Percentiles rank a stretch among this genome's conserved stretches.
Conservation (phyloP, 2,329 filamentous ascomycete species). For the Tetracladium maxilliforme region DNA sequence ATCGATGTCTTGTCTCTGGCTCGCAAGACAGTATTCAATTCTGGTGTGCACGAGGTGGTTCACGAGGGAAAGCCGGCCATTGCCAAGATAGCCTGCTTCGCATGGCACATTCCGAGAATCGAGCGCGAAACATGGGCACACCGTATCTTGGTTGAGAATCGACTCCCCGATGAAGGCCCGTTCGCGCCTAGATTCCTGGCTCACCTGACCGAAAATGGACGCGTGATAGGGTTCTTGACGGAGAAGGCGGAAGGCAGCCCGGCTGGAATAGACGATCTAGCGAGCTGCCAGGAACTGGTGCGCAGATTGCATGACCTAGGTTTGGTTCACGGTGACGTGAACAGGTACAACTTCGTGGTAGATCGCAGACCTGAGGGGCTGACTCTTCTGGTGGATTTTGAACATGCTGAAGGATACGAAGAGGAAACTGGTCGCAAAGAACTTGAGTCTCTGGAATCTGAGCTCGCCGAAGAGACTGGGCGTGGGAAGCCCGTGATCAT, state of each 20-base stretch:
- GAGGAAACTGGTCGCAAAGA: constrained; percentile 2
- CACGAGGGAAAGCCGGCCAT: constrained; percentile 5
- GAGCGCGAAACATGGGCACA: constrained; percentile 9
- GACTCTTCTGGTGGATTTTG: constrained; percentile 16
- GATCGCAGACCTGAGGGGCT: constrained; percentile 8
- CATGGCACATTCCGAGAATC: constrained; percentile 9
- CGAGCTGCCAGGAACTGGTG: constrained; percentile 12
- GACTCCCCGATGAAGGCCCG: constrained; percentile 1
- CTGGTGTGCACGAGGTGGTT: constrained; percentile 9
- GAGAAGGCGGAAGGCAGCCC: constrained; percentile 16
- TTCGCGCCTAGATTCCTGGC: constrained; percentile 18
- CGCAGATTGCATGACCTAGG: constrained; percentile 12
- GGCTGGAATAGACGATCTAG: constrained; percentile 13
- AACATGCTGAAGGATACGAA: constrained; percentile 7
- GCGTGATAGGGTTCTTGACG: constrained; percentile 18
- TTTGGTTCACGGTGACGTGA: constrained; percentile 19
- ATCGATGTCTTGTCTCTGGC: constrained; percentile 11
- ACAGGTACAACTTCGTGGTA: constrained; percentile 22
- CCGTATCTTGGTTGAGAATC: too few species aligned
- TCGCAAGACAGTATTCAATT: constrained; percentile 8
- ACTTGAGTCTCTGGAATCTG: constrained; percentile 3
- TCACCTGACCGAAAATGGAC: constrained; percentile 18
- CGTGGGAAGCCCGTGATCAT: too few species aligned
- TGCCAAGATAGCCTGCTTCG: constrained; percentile 10
- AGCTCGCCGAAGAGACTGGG: constrained; percentile 5